phyloP scores from a whole-genome alignment of 352 stramenopile species.

The Globisporangium acanthophoron region DNA sequence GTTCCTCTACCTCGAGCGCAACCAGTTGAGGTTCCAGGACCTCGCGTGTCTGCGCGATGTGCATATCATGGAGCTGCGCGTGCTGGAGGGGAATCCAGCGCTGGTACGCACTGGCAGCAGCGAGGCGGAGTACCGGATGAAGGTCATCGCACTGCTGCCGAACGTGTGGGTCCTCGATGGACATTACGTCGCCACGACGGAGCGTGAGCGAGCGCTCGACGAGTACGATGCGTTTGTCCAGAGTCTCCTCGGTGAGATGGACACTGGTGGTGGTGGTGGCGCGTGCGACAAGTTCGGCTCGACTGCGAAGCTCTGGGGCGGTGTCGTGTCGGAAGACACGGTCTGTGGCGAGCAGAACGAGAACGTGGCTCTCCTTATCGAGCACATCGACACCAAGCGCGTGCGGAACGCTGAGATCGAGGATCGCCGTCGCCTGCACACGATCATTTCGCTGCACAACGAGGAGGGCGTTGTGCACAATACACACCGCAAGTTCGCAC shows the following conservation, averaged over 20 bases:
- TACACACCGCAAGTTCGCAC: conserved; percentile 32
- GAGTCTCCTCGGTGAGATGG: conserved; percentile 13
- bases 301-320: conserved; percentile 26
- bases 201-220: conserved; percentile 36
- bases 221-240: conserved; percentile 31
- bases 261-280: not conserved
- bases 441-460: conserved; percentile 42
- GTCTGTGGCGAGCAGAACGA: conserved; percentile 4
- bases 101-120: conserved; percentile 15
- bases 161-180: conserved; percentile 57
- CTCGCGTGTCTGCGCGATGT: conserved; percentile 51
- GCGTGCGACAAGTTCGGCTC: conserved; percentile 25
- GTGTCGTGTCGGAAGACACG: not conserved
- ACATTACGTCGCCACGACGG: conserved; percentile 40
- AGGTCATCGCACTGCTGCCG: conserved; percentile 40
- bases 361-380: conserved; percentile 15
- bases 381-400: conserved; percentile 10
- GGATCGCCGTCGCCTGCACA: conserved; percentile 35
- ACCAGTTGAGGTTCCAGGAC: conserved; percentile 39
- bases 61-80: conserved; percentile 45
- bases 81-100: conserved; percentile 27
- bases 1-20: conserved; percentile 51
- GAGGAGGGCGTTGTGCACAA: conserved; percentile 42
- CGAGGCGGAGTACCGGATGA: conserved; percentile 29
- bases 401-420: not conserved